Base-by-base conservation (phyloP, 1,284 basidiomycete genomes). In the Fomitopsis pinicola region DNA sequence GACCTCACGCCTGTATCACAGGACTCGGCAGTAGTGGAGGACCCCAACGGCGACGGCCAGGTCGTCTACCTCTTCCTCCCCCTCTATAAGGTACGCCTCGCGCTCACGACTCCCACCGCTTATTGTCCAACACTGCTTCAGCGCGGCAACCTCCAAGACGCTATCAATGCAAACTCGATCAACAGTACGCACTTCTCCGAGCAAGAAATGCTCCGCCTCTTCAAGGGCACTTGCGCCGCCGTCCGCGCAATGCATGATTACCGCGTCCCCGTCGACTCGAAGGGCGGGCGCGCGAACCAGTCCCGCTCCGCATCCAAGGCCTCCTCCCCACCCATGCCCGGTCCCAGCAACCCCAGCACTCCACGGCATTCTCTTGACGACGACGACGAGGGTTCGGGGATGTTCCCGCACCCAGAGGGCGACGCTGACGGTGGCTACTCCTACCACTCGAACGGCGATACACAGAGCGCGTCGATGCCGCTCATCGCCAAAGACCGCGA, bases 11-110 rank as follows among this genome's bases (percentile, higher is more conserved):
- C 61, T 28, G 62, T 42, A 15, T 58, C 46, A 10, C 61, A 92
- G 88, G 95, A 97, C 72, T 95, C 92, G n/a, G 93, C 94, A 2
- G 93, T 97, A 10, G 88, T 96, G 0, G 95, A 97, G 76, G 95
- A 97, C 70, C 88, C 89, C 26, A 89, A 93, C 64, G 91, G 89
- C n/a, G 94, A 95, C 59, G 95, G 95, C 26, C 93, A 97, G 74
- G 91, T 98, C 65, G 94, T 97, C 54, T 98, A 97, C 72, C 85
- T 95, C 30, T 97, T 97, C 78, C 78, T 97, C 15, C 95, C 95
- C 0, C 80, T 94, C 48, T 97, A 95, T 78, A 89, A 91, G 79
- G 91, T 86, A 61, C 52, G 71, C 67, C 15, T 28, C 48, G 36
- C 28, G 26, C 1, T 2, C 36, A 12, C 42, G 19, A 19, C 26